Percentiles rank a stretch among this genome's conserved stretches.
These are phyloP conservation scores for Paecilomyces variotii DNA, from an alignment of 2,329 filamentous ascomycete species.

Conservation along the genomic window DNA sequence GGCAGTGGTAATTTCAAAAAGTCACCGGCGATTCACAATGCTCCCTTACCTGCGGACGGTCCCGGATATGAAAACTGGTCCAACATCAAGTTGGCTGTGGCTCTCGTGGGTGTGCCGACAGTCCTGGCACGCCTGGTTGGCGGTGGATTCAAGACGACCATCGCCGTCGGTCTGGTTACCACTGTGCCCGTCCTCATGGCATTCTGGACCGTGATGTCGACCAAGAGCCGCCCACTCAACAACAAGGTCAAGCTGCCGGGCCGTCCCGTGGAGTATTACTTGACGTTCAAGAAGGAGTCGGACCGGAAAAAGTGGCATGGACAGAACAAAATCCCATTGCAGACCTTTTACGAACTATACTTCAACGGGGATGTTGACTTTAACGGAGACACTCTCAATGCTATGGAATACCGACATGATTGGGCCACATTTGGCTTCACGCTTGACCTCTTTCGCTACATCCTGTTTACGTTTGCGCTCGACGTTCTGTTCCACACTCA, in stretches of 20 bases:
- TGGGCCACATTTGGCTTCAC: constrained; percentile 96
- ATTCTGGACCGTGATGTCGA: constrained; percentile 76
- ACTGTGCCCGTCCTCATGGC: constrained; percentile 68
- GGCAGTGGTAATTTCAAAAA: constrained; percentile 25
- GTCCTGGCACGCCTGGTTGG: constrained; percentile 77
- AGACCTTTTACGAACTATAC: constrained; percentile 97
- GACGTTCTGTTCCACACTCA: constrained; percentile 89
- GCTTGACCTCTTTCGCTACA: constrained; percentile 72
- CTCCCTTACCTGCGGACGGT: constrained; percentile 82
- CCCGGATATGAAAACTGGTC: constrained; percentile 80
- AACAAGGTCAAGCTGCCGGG: constrained; percentile 85
- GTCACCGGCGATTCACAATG: constrained; percentile 89
- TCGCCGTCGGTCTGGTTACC: constrained; percentile 77
- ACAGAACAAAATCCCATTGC: constrained; percentile 45
- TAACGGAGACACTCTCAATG: constrained; percentile 84
- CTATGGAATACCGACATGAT: constrained; percentile 90
- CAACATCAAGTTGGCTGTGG: constrained; percentile 64
- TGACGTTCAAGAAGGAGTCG: constrained; percentile 39
- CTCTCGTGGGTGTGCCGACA: constrained; percentile 63
- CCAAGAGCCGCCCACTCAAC: constrained; percentile 79
- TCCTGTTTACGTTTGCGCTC: constrained; percentile 77
- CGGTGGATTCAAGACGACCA: constrained; percentile 76
- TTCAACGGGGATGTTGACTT: constrained; percentile 91
- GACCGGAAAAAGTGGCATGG: constrained; percentile 40
- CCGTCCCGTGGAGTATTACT: constrained; percentile 82